Evolutionary conservation across 2,329 filamentous ascomycete species (phyloP).

Genomic region (Talaromyces marneffei): DNA sequence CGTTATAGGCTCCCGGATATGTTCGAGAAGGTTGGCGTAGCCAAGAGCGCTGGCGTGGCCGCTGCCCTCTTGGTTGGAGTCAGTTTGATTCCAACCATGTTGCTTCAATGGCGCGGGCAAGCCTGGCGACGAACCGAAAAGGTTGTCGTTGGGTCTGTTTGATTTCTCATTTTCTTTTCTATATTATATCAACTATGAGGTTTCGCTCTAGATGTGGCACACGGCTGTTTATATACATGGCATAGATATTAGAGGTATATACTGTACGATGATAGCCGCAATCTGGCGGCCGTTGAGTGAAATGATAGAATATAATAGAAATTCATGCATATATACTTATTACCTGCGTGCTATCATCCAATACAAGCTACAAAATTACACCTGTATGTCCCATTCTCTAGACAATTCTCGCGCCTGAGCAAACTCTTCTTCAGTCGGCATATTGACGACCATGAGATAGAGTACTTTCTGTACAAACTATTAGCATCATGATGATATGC

Average conservation of each 20-base stretch:
- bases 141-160: not conserved
- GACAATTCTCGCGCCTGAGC: not conserved
- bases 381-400: not conserved
- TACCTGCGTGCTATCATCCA: not conserved
- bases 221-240: not conserved
- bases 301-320: not conserved
- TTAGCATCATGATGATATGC: not conserved
- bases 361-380: not conserved
- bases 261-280: too few relatives aligned
- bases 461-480: conserved; percentile 37
- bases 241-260: not conserved
- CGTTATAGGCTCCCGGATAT: conserved; percentile 28
- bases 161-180: not conserved
- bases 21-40: conserved; percentile 31
- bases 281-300: not conserved
- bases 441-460: conserved; percentile 49
- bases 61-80: conserved; percentile 26
- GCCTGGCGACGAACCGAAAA: not conserved
- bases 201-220: not conserved
- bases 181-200: not conserved
- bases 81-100: conserved; percentile 19
- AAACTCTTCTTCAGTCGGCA: conserved; percentile 44
- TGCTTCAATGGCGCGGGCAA: not conserved
- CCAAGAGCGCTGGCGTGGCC: conserved; percentile 25
- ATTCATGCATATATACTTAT: not conserved